phyloP scores from a whole-genome alignment of 768 basidiomycete genomes.

The Lactarius sanguifluus region DNA sequence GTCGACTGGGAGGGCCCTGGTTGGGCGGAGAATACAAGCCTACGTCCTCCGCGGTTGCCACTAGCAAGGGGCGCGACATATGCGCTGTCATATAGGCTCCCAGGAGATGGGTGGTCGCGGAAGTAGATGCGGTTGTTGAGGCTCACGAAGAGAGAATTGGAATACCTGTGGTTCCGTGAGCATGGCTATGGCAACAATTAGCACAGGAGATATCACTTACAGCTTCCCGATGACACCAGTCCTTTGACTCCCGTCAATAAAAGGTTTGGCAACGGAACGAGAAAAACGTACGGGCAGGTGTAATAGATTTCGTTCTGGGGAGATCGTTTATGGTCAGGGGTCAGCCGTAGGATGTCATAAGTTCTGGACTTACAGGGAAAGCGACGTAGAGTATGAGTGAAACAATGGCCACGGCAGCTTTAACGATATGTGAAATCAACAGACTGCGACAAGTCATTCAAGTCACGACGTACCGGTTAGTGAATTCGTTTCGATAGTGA shows the following conservation, averaged over 20 bases:
- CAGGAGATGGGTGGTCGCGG: conserved; percentile 6
- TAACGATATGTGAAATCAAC: not conserved
- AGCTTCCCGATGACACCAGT: conserved; percentile 29
- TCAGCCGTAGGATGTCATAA: not conserved
- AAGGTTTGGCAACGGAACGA: not conserved
- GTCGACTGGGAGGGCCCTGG: not conserved
- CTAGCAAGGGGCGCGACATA: not conserved
- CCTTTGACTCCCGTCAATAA: conserved; percentile 1
- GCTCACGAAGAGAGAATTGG: conserved; percentile 32
- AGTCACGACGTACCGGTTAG: conserved; percentile 21
- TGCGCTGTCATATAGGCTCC: not conserved
- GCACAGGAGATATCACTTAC: not conserved
- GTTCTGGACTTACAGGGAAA: not conserved
- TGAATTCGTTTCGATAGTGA: conserved; percentile 34
- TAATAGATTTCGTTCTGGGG: conserved; percentile 3
- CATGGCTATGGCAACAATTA: not conserved
- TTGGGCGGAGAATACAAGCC: not conserved
- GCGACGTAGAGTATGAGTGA: conserved; percentile 3
- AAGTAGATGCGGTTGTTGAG: conserved; percentile 25
- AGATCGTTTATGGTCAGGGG: not conserved
- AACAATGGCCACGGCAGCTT: conserved; percentile 3
- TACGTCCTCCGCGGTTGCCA: not conserved
- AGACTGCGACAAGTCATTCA: not conserved
- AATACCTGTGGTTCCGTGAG: conserved; percentile 7
- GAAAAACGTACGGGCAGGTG: conserved; percentile 4